phyloP scores from a whole-genome alignment of 2,329 filamentous ascomycete species.

The Trichophyton simii region DNA sequence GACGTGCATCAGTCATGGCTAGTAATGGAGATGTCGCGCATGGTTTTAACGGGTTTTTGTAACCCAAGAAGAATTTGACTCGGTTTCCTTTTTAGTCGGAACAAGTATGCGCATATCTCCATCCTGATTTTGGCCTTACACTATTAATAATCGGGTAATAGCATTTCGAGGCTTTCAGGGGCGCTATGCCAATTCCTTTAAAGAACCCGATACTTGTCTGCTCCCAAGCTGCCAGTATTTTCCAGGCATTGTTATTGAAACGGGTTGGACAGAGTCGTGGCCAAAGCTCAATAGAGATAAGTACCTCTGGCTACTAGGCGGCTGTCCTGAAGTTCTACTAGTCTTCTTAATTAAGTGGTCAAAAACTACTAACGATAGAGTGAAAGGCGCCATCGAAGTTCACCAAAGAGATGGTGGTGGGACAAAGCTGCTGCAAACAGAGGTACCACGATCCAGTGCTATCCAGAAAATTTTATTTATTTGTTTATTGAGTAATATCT shows the following conservation, averaged over 20 bases:
- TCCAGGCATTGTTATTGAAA: neutral
- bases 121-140: neutral
- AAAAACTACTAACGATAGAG: neutral
- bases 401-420: neutral
- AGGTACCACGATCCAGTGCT: neutral
- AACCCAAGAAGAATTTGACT: neutral
- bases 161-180: neutral
- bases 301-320: neutral
- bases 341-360: neutral
- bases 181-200: neutral
- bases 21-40: neutral
- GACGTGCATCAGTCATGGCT: neutral
- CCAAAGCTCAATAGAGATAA: neutral
- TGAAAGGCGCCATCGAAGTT: neutral
- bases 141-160: neutral
- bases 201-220: neutral
- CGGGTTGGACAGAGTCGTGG: neutral
- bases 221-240: neutral
- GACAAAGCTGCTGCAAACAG: neutral
- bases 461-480: neutral
- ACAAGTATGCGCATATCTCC: neutral
- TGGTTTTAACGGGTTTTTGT: neutral
- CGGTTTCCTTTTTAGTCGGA: neutral
- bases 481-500: neutral
- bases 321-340: neutral